Percentiles rank a stretch among this genome's conserved stretches.
These are phyloP conservation scores for Phialophora chinensis DNA, from an alignment of 2,329 filamentous ascomycete species.

Conservation along the genomic window DNA sequence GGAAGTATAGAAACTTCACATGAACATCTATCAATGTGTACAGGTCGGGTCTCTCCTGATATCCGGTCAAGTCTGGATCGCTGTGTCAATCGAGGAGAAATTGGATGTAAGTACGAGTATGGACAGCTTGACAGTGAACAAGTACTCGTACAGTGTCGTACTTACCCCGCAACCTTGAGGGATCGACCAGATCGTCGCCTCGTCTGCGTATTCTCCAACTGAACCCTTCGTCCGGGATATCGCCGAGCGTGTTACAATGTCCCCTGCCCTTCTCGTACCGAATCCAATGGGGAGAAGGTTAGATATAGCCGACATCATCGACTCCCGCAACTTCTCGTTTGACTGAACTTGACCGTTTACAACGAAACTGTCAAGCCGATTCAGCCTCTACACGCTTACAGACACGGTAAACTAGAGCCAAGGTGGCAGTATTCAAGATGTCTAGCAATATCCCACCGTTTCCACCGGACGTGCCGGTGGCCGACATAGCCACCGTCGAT, in stretches of 20 bases:
- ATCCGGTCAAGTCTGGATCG: too few species aligned
- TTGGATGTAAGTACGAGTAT: too few species aligned
- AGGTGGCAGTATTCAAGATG: conserved; percentile 3
- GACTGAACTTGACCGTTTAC: not conserved
- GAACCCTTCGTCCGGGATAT: not conserved
- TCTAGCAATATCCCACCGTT: conserved; percentile 18
- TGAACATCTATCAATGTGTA: too few species aligned
- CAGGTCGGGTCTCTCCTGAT: too few species aligned
- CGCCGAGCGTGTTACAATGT: not conserved
- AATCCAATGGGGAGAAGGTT: not conserved
- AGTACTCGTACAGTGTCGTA: too few species aligned
- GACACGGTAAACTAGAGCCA: not conserved
- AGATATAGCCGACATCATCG: not conserved
- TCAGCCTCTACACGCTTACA: not conserved
- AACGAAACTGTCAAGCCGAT: not conserved
- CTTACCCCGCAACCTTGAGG: too few species aligned
- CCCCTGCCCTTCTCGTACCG: not conserved
- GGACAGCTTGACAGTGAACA: too few species aligned
- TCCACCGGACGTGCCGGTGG: conserved; percentile 19
- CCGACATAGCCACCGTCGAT: conserved; percentile 25
- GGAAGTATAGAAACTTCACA: too few species aligned
- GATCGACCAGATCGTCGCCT: not conserved
- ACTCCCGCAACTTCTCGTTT: not conserved
- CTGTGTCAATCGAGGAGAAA: too few species aligned
- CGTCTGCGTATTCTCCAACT: not conserved